Percentiles rank a stretch among this genome's conserved stretches.
Evolutionary conservation across 1,139 yeast species (phyloP).

Genomic region (Nakaseomyces nivariensis): DNA sequence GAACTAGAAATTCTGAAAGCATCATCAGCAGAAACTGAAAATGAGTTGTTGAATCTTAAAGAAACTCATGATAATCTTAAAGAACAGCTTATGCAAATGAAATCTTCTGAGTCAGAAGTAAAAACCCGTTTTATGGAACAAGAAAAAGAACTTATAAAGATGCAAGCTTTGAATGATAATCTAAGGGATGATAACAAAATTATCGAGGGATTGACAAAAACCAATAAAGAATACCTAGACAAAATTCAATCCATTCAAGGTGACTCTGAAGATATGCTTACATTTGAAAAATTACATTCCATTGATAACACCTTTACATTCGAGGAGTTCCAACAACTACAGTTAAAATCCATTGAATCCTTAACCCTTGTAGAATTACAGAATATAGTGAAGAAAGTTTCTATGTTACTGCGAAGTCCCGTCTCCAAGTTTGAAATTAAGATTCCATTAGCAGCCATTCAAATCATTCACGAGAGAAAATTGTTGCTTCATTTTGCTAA

Average conservation of each 20-base stretch:
- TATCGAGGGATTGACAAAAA: neutral
- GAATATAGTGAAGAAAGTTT: constrained; percentile 26
- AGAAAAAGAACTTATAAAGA: neutral
- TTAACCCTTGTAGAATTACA: constrained; percentile 17
- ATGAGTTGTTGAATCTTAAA: neutral
- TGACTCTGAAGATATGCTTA: neutral
- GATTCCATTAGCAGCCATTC: constrained; percentile 24
- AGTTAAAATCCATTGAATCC: neutral
- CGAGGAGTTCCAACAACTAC: neutral
- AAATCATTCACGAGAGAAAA: constrained; percentile 24
- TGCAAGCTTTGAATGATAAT: neutral
- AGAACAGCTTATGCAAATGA: constrained; percentile 1
- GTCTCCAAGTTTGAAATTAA: constrained; percentile 23
- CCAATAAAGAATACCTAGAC: neutral
- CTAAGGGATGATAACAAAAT: neutral
- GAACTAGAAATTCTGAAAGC: neutral
- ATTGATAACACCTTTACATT: neutral
- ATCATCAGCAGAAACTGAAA: neutral
- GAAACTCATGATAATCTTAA: neutral
- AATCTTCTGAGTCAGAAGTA: constrained; percentile 3
- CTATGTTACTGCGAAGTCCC: constrained; percentile 28
- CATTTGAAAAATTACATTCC: constrained; percentile 2
- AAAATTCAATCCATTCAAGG: neutral
- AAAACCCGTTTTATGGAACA: neutral
- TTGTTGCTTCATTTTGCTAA: constrained; percentile 26